Conservation (phyloP, 1,139 yeast genomes). For the Sugiyamaella grinbergsii region DNA sequence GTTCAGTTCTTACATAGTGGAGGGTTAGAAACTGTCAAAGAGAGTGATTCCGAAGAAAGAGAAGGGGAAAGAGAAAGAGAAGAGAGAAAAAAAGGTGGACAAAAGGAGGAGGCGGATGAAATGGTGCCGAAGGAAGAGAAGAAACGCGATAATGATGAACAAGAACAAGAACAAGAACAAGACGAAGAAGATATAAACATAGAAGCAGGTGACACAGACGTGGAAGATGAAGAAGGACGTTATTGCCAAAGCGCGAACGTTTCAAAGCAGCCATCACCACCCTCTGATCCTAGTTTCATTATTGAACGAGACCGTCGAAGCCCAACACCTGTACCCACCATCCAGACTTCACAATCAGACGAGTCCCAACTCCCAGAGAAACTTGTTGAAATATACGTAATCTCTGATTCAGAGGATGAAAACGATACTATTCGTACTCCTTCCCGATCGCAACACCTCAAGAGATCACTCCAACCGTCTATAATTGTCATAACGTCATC, state of each 20-base stretch:
- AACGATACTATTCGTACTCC: not conserved
- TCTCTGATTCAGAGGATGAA: slow-evolving; percentile 13
- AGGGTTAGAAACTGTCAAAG: slow-evolving; percentile 1
- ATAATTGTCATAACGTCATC: slow-evolving; percentile 6
- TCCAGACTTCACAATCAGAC: not conserved
- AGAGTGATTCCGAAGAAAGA: not conserved
- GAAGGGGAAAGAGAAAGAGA: not conserved
- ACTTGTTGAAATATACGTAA: slow-evolving; percentile 3
- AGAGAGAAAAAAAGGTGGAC: too few species aligned
- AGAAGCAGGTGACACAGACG: slow-evolving; percentile 14
- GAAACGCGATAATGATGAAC: too few species aligned
- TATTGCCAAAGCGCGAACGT: too few species aligned
- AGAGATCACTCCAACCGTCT: not conserved
- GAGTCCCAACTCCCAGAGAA: not conserved
- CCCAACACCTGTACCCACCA: not conserved
- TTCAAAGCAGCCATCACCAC: too few species aligned
- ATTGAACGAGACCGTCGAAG: too few species aligned
- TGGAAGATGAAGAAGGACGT: slow-evolving; percentile 4
- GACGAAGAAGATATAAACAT: not conserved
- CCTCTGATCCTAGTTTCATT: too few species aligned
- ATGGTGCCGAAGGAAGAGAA: too few species aligned
- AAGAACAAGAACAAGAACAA: too few species aligned
- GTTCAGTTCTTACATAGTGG: slow-evolving; percentile 4
- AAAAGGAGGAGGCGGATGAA: too few species aligned
- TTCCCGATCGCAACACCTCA: not conserved